phyloP scores from a whole-genome alignment of 2,329 filamentous ascomycete genomes.

The Botrytis tulipae region DNA sequence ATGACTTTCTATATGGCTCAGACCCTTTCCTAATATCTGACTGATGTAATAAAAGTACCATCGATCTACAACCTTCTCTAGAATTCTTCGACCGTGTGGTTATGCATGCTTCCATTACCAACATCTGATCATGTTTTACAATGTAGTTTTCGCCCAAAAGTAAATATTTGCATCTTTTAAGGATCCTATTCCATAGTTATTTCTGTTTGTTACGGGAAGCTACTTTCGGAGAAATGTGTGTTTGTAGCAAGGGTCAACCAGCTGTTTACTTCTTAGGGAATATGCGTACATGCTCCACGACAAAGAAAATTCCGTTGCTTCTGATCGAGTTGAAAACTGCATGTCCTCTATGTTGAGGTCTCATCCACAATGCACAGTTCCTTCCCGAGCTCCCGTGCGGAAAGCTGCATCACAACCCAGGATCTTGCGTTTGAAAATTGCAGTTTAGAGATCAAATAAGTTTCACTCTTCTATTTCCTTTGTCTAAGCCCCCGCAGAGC shows the following conservation, averaged over 20 bases:
- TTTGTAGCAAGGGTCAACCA: background rate
- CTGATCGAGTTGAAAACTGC: background rate
- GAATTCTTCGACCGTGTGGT: no score
- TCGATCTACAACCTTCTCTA: no score
- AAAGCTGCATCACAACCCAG: background rate
- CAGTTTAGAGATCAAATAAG: background rate
- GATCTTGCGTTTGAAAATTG: background rate
- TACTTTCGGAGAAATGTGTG: background rate
- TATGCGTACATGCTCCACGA: background rate
- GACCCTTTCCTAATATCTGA: background rate
- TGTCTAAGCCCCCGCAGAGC: no score
- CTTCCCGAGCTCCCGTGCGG: background rate
- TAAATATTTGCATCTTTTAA: background rate
- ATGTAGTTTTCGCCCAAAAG: background rate
- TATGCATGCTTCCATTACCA: background rate
- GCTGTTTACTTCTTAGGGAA: background rate
- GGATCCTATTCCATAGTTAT: background rate
- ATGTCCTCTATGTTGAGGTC: background rate
- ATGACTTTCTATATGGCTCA: background rate
- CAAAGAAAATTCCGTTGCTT: background rate
- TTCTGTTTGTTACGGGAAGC: background rate
- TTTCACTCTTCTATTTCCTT: background rate
- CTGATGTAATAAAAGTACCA: background rate
- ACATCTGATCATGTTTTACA: background rate
- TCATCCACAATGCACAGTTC: background rate